Conservation (phyloP, 2,329 filamentous ascomycete species). For the Zymoseptoria brevis region DNA sequence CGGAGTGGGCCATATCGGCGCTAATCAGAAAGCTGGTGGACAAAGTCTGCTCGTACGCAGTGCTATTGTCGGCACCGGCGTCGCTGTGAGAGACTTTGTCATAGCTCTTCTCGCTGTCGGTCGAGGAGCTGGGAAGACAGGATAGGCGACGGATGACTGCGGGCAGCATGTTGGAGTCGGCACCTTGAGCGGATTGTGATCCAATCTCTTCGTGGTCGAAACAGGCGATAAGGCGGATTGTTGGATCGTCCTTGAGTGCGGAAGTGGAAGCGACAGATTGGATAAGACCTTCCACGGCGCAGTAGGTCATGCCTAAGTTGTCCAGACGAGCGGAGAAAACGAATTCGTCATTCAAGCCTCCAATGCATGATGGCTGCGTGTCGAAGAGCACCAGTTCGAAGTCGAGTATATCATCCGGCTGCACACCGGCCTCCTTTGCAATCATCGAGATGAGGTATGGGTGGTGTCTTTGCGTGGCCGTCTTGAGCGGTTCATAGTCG, state of each 20-base stretch:
- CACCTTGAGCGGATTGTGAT: slow-evolving; percentile 83
- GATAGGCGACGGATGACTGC: slow-evolving; percentile 80
- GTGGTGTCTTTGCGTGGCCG: slow-evolving; percentile 76
- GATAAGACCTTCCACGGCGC: slow-evolving; percentile 77
- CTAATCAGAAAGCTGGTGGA: slow-evolving; percentile 88
- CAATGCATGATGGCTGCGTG: slow-evolving; percentile 81
- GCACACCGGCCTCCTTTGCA: slow-evolving; percentile 66
- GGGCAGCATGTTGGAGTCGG: slow-evolving; percentile 84
- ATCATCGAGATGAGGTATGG: slow-evolving; percentile 78
- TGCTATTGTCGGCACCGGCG: slow-evolving; percentile 53
- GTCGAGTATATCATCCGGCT: slow-evolving; percentile 68
- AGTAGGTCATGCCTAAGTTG: slow-evolving; percentile 95
- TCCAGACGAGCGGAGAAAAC: slow-evolving; percentile 94
- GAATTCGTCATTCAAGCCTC: slow-evolving; percentile 86
- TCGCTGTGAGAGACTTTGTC: slow-evolving; percentile 47
- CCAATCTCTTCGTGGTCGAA: slow-evolving; percentile 99
- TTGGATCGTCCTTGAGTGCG: slow-evolving; percentile 65
- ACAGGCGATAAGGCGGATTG: slow-evolving; percentile 83
- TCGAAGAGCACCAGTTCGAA: slow-evolving; percentile 98
- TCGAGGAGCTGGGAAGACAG: slow-evolving; percentile 57
- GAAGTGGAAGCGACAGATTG: slow-evolving; percentile 59
- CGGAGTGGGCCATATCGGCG: slow-evolving; percentile 93
- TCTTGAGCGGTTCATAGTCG: slow-evolving; percentile 65
- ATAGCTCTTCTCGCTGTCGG: slow-evolving; percentile 56
- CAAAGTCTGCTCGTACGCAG: slow-evolving; percentile 88